Evolutionary conservation across 2,329 filamentous ascomycete species (phyloP).

Genomic region (Mollisia scopiformis): DNA sequence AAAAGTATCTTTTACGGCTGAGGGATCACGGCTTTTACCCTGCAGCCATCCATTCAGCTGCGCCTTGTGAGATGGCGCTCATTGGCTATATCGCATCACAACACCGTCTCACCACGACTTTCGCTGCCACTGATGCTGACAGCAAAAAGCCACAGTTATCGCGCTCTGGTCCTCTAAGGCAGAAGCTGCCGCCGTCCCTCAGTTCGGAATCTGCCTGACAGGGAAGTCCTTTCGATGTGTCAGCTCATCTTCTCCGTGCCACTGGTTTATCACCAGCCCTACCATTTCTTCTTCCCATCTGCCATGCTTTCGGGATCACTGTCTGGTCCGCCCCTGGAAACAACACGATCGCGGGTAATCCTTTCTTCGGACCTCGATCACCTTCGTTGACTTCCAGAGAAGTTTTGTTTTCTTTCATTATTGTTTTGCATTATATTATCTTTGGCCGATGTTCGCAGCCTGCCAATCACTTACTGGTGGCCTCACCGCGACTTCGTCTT

Average conservation of each 20-base stretch:
- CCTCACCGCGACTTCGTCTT: neutral
- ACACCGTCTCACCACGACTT: neutral
- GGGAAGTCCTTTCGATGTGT: slow-evolving; percentile 3
- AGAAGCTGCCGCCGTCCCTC: slow-evolving; percentile 1
- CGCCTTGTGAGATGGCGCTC: neutral
- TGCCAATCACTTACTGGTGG: neutral
- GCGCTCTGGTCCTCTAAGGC: slow-evolving; percentile 2
- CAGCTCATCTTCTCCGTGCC: slow-evolving; percentile 4
- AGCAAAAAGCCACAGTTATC: slow-evolving; percentile 1
- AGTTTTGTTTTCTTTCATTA: neutral
- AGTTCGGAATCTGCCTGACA: slow-evolving; percentile 7
- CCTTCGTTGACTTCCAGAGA: neutral
- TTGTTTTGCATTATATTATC: neutral
- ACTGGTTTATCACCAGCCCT: neutral
- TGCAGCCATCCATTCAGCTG: slow-evolving; percentile 13
- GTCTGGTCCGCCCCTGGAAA: neutral
- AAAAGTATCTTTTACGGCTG: slow-evolving; percentile 7
- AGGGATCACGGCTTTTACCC: slow-evolving; percentile 10
- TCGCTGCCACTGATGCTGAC: slow-evolving; percentile 2
- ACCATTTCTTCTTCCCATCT: slow-evolving; percentile 2
- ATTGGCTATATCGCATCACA: slow-evolving; percentile 1
- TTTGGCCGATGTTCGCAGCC: neutral
- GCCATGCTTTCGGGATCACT: slow-evolving; percentile 2
- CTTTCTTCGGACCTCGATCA: neutral
- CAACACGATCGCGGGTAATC: neutral